These are phyloP conservation scores for Paramarasmius palmivorus DNA, from an alignment of 1,284 basidiomycete genomes.

Conservation along the genomic window DNA sequence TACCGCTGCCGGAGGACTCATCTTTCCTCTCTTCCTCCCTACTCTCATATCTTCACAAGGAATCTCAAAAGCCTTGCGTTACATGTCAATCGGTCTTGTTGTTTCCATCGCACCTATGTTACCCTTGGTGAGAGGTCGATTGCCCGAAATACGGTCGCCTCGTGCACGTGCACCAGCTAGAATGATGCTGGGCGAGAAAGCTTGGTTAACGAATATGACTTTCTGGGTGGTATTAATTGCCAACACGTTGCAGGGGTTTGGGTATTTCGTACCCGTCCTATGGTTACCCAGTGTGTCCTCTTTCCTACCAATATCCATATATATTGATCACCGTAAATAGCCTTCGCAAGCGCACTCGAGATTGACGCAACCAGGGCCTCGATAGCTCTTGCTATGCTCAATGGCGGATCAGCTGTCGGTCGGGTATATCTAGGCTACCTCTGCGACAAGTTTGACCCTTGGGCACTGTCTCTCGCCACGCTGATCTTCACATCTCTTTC, in stretches of 20 bases:
- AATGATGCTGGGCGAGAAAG: constrained; percentile 23
- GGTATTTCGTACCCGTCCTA: constrained; percentile 31
- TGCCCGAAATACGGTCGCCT: constrained; percentile 28
- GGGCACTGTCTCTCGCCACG: constrained; percentile 29
- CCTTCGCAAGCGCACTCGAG: constrained; percentile 30
- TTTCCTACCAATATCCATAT: constrained; percentile 12
- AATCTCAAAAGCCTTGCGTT: constrained; percentile 25
- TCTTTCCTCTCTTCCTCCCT: constrained; percentile 32
- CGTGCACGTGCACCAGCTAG: constrained; percentile 6
- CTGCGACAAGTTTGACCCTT: constrained; percentile 34
- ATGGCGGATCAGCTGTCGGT: constrained; percentile 34
- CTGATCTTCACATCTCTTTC: constrained; percentile 28
- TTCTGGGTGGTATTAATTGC: constrained; percentile 32
- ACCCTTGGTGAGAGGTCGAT: constrained; percentile 32
- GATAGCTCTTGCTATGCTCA: constrained; percentile 27
- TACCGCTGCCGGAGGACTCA: constrained; percentile 32
- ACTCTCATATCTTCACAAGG: constrained; percentile 27
- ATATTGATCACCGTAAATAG: constrained; percentile 27
- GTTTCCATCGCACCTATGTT: constrained; percentile 27
- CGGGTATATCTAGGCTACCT: constrained; percentile 33
- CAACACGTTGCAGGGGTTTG: constrained; percentile 36
- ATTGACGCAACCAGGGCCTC: constrained; percentile 25
- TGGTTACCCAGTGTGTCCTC: constrained; percentile 32
- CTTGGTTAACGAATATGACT: constrained; percentile 25
- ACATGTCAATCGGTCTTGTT: constrained; percentile 26